Percentiles rank a stretch among this genome's conserved stretches.
These are phyloP conservation scores for Mucor circinelloides DNA, from an alignment of 371 early-diverging fungal genomes.

Conservation along the genomic window DNA sequence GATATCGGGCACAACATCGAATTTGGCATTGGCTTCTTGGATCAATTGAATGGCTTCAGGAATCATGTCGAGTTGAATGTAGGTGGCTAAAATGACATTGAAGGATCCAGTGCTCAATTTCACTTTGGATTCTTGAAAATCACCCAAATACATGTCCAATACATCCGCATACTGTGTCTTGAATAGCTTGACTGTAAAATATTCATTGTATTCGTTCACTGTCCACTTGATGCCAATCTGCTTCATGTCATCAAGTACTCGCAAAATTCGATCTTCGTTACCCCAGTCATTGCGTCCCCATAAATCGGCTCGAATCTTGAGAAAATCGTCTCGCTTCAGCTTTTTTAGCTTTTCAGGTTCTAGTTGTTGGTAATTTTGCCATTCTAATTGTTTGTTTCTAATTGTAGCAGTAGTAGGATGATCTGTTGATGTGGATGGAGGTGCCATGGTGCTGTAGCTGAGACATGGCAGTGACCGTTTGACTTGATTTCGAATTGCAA, in stretches of 20 bases:
- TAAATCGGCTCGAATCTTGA: conserved; percentile 29
- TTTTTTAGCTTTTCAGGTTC: background rate
- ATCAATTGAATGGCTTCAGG: conserved; percentile 38
- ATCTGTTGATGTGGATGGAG: background rate
- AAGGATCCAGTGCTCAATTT: conserved; percentile 36
- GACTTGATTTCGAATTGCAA: background rate
- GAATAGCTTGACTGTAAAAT: conserved; percentile 42
- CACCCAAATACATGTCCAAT: conserved; percentile 23
- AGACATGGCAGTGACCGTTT: background rate
- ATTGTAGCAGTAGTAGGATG: background rate
- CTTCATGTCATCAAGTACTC: conserved; percentile 43
- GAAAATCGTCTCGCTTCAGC: conserved; percentile 35
- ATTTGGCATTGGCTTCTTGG: conserved; percentile 17
- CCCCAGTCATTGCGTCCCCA: conserved; percentile 41
- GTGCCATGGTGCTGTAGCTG: background rate
- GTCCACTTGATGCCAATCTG: conserved; percentile 35
- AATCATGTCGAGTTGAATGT: conserved; percentile 29
- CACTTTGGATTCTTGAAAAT: conserved; percentile 1
- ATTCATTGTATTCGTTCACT: conserved; percentile 44
- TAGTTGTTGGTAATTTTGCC: background rate
- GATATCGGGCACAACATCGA: conserved; percentile 33
- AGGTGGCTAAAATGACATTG: conserved; percentile 47
- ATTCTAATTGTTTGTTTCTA: background rate
- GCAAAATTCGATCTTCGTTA: conserved; percentile 35
- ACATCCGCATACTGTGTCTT: conserved; percentile 42